Percentiles rank a stretch among this genome's conserved stretches.
phyloP scores from a whole-genome alignment of 1,139 yeast genomes.

The Yamadazyma taylorii region DNA sequence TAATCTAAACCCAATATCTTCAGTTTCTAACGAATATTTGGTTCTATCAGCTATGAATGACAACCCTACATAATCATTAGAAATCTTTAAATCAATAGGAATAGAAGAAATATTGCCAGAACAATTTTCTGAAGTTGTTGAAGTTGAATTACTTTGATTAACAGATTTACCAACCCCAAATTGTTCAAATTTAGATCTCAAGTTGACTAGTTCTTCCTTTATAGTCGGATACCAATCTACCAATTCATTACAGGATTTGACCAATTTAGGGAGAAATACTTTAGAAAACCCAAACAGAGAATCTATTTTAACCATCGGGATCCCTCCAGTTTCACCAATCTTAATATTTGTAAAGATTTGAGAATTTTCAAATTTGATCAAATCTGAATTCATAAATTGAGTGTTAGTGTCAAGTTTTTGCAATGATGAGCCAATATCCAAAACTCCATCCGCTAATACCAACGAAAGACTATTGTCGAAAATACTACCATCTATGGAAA shows the following conservation, averaged over 20 bases:
- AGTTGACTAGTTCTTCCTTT: constrained; percentile 17
- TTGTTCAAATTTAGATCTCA: constrained; percentile 8
- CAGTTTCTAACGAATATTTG: constrained; percentile 30
- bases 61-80: constrained; percentile 39
- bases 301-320: constrained; percentile 19
- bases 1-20: constrained; percentile 25
- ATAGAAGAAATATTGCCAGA: constrained; percentile 7
- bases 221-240: constrained; percentile 17
- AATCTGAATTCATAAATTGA: constrained; percentile 12
- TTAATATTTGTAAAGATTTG: constrained; percentile 25
- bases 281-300: constrained; percentile 37
- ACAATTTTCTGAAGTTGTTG: no score
- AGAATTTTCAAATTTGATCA: constrained; percentile 33
- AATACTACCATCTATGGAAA: constrained; percentile 14
- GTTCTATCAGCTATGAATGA: constrained; percentile 33
- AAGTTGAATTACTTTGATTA: no score
- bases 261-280: constrained; percentile 29
- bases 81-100: constrained; percentile 27
- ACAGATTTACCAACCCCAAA: background rate
- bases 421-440: constrained; percentile 20
- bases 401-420: constrained; percentile 21
- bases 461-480: constrained; percentile 20
- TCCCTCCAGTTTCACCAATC: constrained; percentile 15
- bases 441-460: constrained; percentile 15
- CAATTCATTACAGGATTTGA: constrained; percentile 21